These are phyloP conservation scores for Phoenix dactylifera DNA, from an alignment of 176 grass and related monocot genomes.

Conservation along the genomic window DNA sequence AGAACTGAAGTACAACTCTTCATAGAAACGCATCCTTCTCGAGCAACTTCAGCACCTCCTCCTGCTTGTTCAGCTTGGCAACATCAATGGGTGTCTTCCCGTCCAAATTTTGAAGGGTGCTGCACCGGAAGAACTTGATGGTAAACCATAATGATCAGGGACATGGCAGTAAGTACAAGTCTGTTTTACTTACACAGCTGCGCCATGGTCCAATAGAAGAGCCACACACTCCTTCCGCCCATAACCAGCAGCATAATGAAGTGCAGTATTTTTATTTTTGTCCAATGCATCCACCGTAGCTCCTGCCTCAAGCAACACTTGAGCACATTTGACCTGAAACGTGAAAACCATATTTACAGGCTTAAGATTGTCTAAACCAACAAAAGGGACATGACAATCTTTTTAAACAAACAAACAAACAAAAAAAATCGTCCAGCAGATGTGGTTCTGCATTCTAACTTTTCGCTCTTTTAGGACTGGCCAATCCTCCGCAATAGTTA, in stretches of 20 bases:
- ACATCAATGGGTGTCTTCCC: constrained; percentile 83
- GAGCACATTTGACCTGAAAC: constrained; percentile 44
- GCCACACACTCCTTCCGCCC: constrained; percentile 77
- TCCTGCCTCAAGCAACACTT: constrained; percentile 58
- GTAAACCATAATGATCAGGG: not conserved
- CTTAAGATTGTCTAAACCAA: not conserved
- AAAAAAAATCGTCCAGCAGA: not conserved
- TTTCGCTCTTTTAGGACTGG: too few species aligned
- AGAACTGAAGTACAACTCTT: not conserved
- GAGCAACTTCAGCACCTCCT: constrained; percentile 84
- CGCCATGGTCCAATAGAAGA: constrained; percentile 56
- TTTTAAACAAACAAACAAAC: not conserved
- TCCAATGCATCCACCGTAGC: constrained; percentile 58
- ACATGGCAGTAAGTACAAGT: not conserved
- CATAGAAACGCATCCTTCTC: constrained; percentile 89
- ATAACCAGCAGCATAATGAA: constrained; percentile 90
- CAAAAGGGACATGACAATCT: not conserved
- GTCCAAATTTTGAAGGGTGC: constrained; percentile 72
- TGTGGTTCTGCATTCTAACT: too few species aligned
- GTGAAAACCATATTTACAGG: not conserved
- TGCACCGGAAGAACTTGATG: constrained; percentile 4
- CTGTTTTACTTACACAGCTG: constrained; percentile 51
- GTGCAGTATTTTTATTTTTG: constrained; percentile 85
- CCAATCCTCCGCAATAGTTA: too few species aligned
- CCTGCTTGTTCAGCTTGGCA: constrained; percentile 82